phyloP scores from a whole-genome alignment of 805 yeast species.

The Teunomyces funiuensis region DNA sequence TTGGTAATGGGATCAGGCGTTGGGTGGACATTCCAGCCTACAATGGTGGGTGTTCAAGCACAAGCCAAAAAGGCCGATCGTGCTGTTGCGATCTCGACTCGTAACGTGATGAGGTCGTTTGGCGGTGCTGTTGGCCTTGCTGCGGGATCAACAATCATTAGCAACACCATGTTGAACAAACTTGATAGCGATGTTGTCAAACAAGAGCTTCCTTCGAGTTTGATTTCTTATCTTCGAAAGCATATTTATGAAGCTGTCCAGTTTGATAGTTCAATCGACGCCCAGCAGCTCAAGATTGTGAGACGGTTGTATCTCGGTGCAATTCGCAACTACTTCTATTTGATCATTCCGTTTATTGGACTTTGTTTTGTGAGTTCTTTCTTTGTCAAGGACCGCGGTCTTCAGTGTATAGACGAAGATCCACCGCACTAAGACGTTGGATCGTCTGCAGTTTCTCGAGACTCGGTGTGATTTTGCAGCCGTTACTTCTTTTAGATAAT shows the following conservation, averaged over 20 bases:
- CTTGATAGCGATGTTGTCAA: conserved; percentile 11
- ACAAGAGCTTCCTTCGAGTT: conserved; percentile 15
- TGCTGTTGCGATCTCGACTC: conserved; percentile 56
- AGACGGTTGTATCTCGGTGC: conserved; percentile 21
- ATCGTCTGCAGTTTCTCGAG: conserved; percentile 7
- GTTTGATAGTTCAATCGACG: conserved; percentile 17
- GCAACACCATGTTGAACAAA: conserved; percentile 31
- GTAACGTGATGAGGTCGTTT: conserved; percentile 56
- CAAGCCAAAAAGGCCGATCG: conserved; percentile 51
- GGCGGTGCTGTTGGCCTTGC: conserved; percentile 67
- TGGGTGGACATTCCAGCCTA: conserved; percentile 55
- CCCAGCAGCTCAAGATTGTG: conserved; percentile 18
- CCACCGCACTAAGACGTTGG: conserved; percentile 12
- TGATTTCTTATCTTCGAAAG: conserved; percentile 9
- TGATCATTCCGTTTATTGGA: conserved; percentile 23
- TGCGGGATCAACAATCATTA: conserved; percentile 37
- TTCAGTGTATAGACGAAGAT: conserved; percentile 33
- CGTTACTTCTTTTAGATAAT: not conserved
- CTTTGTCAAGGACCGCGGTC: conserved; percentile 40
- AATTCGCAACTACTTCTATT: conserved; percentile 19
- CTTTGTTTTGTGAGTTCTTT: conserved; percentile 22
- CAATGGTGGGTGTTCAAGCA: conserved; percentile 56
- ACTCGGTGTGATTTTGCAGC: conserved; percentile 1
- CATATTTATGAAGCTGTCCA: conserved; percentile 31
- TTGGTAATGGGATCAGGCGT: conserved; percentile 36